These are phyloP conservation scores for Geotrichum bryndzae DNA, from an alignment of 1,139 yeast species.

Conservation along the genomic window DNA sequence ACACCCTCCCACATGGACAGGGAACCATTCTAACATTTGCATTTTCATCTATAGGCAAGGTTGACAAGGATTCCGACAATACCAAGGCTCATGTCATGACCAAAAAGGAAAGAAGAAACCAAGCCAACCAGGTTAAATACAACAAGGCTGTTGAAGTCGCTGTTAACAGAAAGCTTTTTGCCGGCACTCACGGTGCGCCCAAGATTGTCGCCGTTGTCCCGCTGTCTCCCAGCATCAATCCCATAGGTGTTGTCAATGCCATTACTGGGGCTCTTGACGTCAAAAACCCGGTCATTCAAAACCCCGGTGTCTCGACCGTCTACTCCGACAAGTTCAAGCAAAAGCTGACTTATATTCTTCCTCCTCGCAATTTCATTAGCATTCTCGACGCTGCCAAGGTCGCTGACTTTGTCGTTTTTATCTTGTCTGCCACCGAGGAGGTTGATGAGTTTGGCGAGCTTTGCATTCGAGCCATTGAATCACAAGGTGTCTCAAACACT, in stretches of 20 bases:
- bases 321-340: slow-evolving; percentile 64
- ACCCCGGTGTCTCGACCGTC: slow-evolving; percentile 34
- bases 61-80: slow-evolving; percentile 58
- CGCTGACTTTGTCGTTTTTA: slow-evolving; percentile 83
- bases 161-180: slow-evolving; percentile 58
- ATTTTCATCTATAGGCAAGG: slow-evolving; percentile 40
- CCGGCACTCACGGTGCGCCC: slow-evolving; percentile 74
- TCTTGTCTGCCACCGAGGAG: slow-evolving; percentile 77
- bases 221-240: slow-evolving; percentile 63
- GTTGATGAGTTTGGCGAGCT: slow-evolving; percentile 85
- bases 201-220: slow-evolving; percentile 78
- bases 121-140: slow-evolving; percentile 69
- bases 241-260: slow-evolving; percentile 50
- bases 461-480: slow-evolving; percentile 75
- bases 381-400: slow-evolving; percentile 82
- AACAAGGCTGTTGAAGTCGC: slow-evolving; percentile 53
- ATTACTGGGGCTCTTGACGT: slow-evolving; percentile 29
- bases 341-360: slow-evolving; percentile 64
- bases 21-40: not conserved
- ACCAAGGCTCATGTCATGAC: slow-evolving; percentile 39
- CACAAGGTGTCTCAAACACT: slow-evolving; percentile 86
- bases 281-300: slow-evolving; percentile 28
- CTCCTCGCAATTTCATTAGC: slow-evolving; percentile 56
- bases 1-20: not conserved
- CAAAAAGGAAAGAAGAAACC: slow-evolving; percentile 72